phyloP scores from a whole-genome alignment of 805 yeast species.

The Lipomyces orientalis region DNA sequence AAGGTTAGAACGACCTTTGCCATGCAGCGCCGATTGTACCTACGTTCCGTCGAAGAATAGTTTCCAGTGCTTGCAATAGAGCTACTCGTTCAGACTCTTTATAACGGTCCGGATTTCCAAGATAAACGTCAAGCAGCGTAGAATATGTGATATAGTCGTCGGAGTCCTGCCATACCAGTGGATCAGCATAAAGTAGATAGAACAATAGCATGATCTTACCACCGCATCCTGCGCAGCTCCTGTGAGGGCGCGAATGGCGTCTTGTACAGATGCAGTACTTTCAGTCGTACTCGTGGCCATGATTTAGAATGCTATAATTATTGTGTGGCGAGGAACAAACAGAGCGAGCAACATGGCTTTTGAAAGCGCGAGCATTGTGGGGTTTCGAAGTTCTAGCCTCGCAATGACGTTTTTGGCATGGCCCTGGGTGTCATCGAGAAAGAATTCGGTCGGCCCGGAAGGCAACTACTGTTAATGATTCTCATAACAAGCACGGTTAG shows the following conservation, averaged over 20 bases:
- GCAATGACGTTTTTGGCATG: not conserved
- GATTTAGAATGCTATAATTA: not conserved
- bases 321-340: not conserved
- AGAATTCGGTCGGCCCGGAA: not conserved
- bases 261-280: constrained; percentile 9
- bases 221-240: constrained; percentile 35
- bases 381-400: not conserved
- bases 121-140: constrained; percentile 69
- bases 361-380: not conserved
- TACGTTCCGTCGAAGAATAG: constrained; percentile 48
- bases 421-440: not conserved
- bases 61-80: constrained; percentile 55
- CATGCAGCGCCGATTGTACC: constrained; percentile 5
- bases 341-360: not conserved
- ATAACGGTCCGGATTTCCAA: constrained; percentile 56
- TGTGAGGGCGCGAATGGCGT: constrained; percentile 24
- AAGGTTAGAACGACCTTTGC: not conserved
- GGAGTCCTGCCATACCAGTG: constrained; percentile 45
- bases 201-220: constrained; percentile 19
- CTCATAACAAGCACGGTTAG: not conserved
- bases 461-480: not conserved
- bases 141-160: constrained; percentile 72
- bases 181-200: not conserved
- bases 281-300: constrained; percentile 17
- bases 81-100: constrained; percentile 55